A percentile compares a stretch with the other conserved stretches of the same genome.
These are phyloP conservation scores for Candida manassasensis DNA, from an alignment of 805 yeast species.

Conservation along the genomic window DNA sequence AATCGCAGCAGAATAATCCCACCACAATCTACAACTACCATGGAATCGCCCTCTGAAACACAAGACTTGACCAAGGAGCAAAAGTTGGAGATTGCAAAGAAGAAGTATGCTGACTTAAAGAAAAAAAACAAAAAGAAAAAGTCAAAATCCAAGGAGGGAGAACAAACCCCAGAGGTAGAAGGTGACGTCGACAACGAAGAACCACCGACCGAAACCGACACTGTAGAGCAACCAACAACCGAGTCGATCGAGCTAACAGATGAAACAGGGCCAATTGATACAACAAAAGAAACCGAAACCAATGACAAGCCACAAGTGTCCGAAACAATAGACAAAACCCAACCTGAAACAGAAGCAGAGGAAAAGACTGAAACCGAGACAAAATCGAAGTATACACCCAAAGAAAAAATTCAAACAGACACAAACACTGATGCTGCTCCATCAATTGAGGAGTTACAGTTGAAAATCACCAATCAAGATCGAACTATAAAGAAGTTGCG, in stretches of 20 bases:
- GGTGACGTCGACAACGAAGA: slow-evolving; percentile 15
- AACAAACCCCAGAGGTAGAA: slow-evolving; percentile 9
- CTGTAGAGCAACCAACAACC: background rate
- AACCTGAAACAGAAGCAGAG: slow-evolving; percentile 7
- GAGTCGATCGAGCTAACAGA: too few species aligned
- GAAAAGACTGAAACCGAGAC: slow-evolving; percentile 2
- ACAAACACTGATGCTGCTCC: background rate
- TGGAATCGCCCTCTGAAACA: background rate
- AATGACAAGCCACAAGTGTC: background rate
- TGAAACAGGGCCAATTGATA: background rate
- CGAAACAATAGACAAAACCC: background rate
- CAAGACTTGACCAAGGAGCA: slow-evolving; percentile 45
- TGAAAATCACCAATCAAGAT: slow-evolving; percentile 27
- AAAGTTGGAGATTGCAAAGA: slow-evolving; percentile 69
- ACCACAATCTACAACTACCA: too few species aligned
- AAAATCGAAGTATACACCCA: background rate
- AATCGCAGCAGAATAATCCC: too few species aligned
- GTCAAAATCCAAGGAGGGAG: slow-evolving; percentile 38
- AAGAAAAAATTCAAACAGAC: background rate
- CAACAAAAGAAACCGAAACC: too few species aligned
- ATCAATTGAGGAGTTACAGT: slow-evolving; percentile 15
- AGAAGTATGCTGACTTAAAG: slow-evolving; percentile 67
- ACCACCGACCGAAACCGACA: background rate
- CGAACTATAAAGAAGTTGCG: slow-evolving; percentile 32
- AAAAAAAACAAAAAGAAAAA: slow-evolving; percentile 51